Percentiles rank a stretch among this genome's conserved stretches.
Evolutionary conservation across 768 basidiomycete genomes (phyloP).

Genomic region (Boletus pseudopeckii): DNA sequence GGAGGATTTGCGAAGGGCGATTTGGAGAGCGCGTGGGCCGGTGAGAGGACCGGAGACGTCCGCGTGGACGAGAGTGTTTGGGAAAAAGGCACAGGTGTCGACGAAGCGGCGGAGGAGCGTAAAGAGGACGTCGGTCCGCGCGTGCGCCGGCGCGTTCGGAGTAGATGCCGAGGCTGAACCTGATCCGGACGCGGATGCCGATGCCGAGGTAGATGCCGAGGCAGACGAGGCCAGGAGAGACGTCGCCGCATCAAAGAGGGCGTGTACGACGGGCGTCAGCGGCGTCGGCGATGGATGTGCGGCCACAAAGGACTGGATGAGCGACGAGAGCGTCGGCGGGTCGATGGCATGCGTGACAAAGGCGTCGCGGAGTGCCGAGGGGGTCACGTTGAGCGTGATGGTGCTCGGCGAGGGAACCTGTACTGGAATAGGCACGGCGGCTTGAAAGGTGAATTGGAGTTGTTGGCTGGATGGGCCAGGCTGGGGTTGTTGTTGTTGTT

Average conservation of each 20-base stretch:
- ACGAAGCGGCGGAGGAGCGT: conserved; percentile 44
- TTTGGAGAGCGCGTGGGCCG: conserved; percentile 55
- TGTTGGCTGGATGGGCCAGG: conserved; percentile 32
- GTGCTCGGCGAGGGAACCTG: conserved; percentile 13
- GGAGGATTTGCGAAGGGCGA: conserved; percentile 54
- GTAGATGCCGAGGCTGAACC: conserved; percentile 33
- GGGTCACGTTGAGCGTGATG: conserved; percentile 29
- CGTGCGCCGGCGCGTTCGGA: not conserved
- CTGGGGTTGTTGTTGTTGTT: conserved; percentile 32
- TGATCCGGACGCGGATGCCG: conserved; percentile 32
- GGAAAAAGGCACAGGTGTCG: conserved; percentile 51
- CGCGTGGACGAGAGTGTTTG: conserved; percentile 47
- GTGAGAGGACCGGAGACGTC: conserved; percentile 53
- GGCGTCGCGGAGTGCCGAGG: conserved; percentile 30
- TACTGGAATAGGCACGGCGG: conserved; percentile 43
- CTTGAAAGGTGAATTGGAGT: conserved; percentile 44
- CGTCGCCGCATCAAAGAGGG: conserved; percentile 51
- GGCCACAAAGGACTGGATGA: conserved; percentile 49
- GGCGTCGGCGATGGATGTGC: conserved; percentile 49
- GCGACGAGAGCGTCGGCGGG: conserved; percentile 45
- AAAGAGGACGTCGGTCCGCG: conserved; percentile 10
- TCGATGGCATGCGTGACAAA: conserved; percentile 40
- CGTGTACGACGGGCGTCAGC: conserved; percentile 47
- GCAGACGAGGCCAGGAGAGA: conserved; percentile 20
- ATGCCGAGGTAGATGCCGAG: conserved; percentile 31